These are phyloP conservation scores for Picochlorum sp. DNA, from an alignment of 139 green algal genomes.

Conservation along the genomic window DNA sequence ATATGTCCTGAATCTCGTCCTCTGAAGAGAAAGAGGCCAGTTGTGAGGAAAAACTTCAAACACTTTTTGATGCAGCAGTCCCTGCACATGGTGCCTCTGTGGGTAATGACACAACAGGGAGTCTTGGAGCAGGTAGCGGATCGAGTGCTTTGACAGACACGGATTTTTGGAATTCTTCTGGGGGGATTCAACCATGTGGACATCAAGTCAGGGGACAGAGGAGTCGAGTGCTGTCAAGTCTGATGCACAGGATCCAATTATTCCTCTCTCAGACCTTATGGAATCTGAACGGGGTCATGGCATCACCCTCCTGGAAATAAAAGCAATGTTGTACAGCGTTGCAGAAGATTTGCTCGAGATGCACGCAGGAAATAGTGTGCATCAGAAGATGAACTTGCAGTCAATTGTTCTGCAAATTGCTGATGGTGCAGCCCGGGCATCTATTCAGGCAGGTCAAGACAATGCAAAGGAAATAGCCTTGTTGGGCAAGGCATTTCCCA, in stretches of 20 bases:
- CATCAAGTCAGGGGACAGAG: neutral
- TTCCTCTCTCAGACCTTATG: conserved; percentile 24
- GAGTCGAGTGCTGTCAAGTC: neutral
- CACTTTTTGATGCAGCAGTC: neutral
- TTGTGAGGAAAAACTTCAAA: neutral
- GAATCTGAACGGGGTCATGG: conserved; percentile 15
- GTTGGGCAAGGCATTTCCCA: too few species aligned
- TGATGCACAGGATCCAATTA: neutral
- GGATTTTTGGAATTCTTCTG: neutral
- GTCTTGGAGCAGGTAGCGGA: neutral
- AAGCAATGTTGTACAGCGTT: conserved; percentile 19
- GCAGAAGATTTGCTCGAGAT: conserved; percentile 15
- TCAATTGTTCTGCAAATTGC: conserved; percentile 2
- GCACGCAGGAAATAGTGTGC: conserved; percentile 19
- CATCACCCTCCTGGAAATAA: conserved; percentile 21
- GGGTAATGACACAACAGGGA: neutral
- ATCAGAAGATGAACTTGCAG: conserved; percentile 26
- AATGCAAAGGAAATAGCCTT: neutral
- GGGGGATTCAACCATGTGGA: neutral
- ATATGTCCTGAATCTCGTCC: neutral
- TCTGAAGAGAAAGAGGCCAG: neutral
- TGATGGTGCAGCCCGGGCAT: conserved; percentile 12
- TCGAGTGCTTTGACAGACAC: neutral
- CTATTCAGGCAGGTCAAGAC: conserved; percentile 9
- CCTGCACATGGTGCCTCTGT: too few species aligned